phyloP scores from a whole-genome alignment of 306 rosid genomes.

The Fragaria iinumae region DNA sequence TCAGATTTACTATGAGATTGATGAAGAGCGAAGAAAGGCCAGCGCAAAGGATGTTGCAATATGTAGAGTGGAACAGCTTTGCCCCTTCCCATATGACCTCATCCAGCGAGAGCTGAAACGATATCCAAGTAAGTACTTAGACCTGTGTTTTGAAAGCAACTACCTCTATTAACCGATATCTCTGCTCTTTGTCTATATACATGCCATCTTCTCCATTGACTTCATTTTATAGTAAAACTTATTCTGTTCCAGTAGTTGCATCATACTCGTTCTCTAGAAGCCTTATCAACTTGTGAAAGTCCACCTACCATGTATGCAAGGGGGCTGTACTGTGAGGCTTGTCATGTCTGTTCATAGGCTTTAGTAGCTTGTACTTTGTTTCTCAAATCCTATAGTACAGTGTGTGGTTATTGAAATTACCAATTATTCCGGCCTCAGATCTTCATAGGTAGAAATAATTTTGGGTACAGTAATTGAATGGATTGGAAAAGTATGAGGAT shows the following conservation, averaged over 20 bases:
- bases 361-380: no score
- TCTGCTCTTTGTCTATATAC: not conserved
- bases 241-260: not conserved
- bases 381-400: no score
- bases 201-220: not conserved
- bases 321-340: not conserved
- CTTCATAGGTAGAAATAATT: no score
- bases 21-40: conserved; percentile 57
- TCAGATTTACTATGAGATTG: conserved; percentile 95
- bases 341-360: not conserved
- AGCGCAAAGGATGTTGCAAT: conserved; percentile 80
- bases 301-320: not conserved
- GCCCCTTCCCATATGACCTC: conserved; percentile 96
- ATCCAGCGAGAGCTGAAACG: conserved; percentile 87
- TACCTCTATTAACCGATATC: not conserved
- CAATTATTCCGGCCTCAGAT: no score
- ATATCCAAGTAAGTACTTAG: conserved; percentile 63
- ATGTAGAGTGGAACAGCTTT: conserved; percentile 93
- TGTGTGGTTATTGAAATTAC: no score
- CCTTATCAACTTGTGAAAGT: not conserved
- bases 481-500: no score
- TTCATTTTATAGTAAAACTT: not conserved
- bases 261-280: not conserved
- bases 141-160: not conserved
- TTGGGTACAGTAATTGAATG: no score